Percentiles rank a stretch among this genome's conserved stretches.
phyloP scores from a whole-genome alignment of 306 rosid species.

The Luffa acutangula region DNA sequence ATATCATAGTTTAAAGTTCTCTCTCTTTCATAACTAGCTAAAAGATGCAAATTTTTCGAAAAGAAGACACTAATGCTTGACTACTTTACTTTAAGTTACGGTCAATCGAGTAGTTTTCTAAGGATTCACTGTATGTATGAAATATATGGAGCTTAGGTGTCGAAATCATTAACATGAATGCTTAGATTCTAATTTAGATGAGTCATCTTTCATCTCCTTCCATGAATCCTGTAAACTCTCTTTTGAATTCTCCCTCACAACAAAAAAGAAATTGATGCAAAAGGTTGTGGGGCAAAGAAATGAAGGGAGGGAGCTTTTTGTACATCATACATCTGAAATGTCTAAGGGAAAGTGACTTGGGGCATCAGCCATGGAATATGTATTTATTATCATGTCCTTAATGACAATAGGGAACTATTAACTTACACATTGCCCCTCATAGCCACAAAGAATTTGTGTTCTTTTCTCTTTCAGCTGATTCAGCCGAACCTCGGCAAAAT shows the following conservation, averaged over 20 bases:
- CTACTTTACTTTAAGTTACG: not conserved
- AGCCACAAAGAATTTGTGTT: slow-evolving; percentile 66
- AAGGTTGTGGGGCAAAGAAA: not conserved
- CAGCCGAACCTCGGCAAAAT: slow-evolving; percentile 55
- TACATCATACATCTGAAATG: slow-evolving; percentile 7
- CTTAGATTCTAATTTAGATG: not conserved
- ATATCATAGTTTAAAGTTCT: not conserved
- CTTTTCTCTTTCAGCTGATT: slow-evolving; percentile 33
- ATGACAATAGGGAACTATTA: slow-evolving; percentile 47
- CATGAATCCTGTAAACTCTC: not conserved
- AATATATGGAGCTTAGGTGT: not conserved
- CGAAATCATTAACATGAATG: not conserved
- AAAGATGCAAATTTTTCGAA: not conserved
- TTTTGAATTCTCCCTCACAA: not conserved
- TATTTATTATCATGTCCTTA: slow-evolving; percentile 39
- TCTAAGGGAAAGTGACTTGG: not conserved
- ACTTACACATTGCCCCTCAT: slow-evolving; percentile 53
- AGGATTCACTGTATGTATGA: not conserved
- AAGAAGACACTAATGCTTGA: not conserved
- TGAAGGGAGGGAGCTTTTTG: not conserved
- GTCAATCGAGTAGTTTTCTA: not conserved
- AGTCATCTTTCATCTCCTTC: not conserved
- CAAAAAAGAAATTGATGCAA: not conserved
- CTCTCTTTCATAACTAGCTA: not conserved
- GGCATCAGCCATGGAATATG: slow-evolving; percentile 6